Conservation (phyloP, 176 grass and related monocot species). For the Zea luxurians region DNA sequence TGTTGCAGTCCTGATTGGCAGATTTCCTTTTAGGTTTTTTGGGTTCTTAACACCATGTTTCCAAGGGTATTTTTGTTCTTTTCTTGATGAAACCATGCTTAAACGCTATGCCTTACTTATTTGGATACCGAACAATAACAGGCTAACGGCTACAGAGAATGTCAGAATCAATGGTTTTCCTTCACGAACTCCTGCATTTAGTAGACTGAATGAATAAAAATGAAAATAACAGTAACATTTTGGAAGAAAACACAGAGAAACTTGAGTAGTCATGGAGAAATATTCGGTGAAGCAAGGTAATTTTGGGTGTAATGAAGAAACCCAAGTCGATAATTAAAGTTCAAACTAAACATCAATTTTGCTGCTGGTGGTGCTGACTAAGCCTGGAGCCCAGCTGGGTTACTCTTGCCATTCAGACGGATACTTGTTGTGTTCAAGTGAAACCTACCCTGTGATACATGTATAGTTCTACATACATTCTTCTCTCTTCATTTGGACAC, state of each 20-base stretch:
- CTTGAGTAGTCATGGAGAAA: neutral
- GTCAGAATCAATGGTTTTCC: neutral
- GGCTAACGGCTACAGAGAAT: neutral
- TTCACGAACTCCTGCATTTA: no score
- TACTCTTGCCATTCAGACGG: neutral
- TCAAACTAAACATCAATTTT: neutral
- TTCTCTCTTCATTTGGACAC: slow-evolving; percentile 26
- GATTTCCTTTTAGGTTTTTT: slow-evolving; percentile 10
- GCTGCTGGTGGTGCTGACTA: neutral
- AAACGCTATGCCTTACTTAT: neutral
- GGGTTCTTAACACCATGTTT: neutral
- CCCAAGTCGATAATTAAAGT: neutral
- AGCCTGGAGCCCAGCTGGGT: neutral
- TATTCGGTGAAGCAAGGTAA: neutral
- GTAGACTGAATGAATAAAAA: neutral
- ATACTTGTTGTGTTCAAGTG: neutral
- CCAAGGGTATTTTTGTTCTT: neutral
- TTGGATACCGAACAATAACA: neutral
- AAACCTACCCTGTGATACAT: neutral
- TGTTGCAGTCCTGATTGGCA: slow-evolving; percentile 19
- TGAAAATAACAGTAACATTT: neutral
- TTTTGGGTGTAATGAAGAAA: neutral
- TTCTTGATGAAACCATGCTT: neutral
- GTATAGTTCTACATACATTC: neutral
- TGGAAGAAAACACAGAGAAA: neutral